phyloP scores from a whole-genome alignment of 805 yeast genomes.

The Zygosaccharomyces bailii region DNA sequence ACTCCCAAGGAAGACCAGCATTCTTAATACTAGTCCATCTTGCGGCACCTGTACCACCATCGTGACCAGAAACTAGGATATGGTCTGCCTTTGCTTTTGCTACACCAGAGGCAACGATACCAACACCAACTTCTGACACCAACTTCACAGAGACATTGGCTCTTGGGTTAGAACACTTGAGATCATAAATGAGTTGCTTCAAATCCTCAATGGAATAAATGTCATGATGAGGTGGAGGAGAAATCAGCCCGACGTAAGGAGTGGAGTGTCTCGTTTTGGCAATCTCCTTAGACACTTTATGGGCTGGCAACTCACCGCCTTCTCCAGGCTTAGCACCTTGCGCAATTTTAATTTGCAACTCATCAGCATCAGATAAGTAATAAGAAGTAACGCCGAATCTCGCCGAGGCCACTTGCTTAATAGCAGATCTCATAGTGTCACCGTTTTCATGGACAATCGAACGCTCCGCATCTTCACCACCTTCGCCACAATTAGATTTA shows the following conservation, averaged over 20 bases:
- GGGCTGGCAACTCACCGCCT: conserved; percentile 98
- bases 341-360: conserved; percentile 96
- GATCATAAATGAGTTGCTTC: conserved; percentile 92
- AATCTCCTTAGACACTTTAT: conserved; percentile 81
- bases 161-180: conserved; percentile 95
- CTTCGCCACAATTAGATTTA: conserved; percentile 97
- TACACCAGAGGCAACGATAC: conserved; percentile 98
- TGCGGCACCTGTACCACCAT: conserved; percentile 99
- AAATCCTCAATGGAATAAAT: conserved; percentile 97
- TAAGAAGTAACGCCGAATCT: conserved; percentile 96
- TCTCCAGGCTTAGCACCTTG: conserved; percentile 99
- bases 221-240: conserved; percentile 99
- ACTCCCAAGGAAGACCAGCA: conserved; percentile 98
- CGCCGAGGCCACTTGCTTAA: conserved; percentile 96
- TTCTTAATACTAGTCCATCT: conserved; percentile 95
- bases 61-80: conserved; percentile 93
- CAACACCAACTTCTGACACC: conserved; percentile 98
- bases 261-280: conserved; percentile 97
- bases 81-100: conserved; percentile 99
- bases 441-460: conserved; percentile 78
- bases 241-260: conserved; percentile 92
- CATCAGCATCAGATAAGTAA: conserved; percentile 94
- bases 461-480: conserved; percentile 97
- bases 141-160: conserved; percentile 95
- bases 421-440: conserved; percentile 98